Conservation (phyloP, 2,329 filamentous ascomycete genomes). For the Oidium heveae region DNA sequence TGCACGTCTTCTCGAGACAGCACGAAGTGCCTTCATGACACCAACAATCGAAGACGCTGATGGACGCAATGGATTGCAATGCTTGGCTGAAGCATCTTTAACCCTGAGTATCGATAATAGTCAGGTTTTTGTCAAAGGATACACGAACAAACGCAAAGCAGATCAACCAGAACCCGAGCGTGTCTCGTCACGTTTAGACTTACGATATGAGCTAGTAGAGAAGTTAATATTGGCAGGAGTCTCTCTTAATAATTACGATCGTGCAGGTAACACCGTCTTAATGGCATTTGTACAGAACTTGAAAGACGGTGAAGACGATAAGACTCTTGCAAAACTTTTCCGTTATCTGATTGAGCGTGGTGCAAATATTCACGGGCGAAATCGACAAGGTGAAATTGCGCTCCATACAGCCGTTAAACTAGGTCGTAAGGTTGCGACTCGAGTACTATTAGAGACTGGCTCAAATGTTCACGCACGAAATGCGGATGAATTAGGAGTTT, state of each 20-base stretch:
- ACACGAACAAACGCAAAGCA: conserved; percentile 1
- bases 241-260: conserved; percentile 4
- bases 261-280: conserved; percentile 3
- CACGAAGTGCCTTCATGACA: not conserved
- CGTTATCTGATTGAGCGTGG: conserved; percentile 3
- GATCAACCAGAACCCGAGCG: conserved; percentile 1
- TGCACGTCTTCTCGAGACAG: conserved; percentile 1
- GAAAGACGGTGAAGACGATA: conserved; percentile 5
- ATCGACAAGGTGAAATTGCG: conserved; percentile 5
- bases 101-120: conserved; percentile 1
- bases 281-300: conserved; percentile 5
- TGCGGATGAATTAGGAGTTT: conserved; percentile 3
- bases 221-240: conserved; percentile 3
- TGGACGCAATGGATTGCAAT: conserved; percentile 6
- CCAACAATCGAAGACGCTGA: conserved; percentile 4
- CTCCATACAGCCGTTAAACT: conserved; percentile 6
- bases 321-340: conserved; percentile 2
- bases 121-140: not conserved
- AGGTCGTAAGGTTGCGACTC: conserved; percentile 4
- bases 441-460: conserved; percentile 2
- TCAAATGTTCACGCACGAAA: conserved; percentile 5
- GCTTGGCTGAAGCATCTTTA: conserved; percentile 4
- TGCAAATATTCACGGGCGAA: conserved; percentile 3
- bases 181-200: not conserved
- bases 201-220: conserved; percentile 3